These are phyloP conservation scores for Sphenostylis stenocarpa DNA, from an alignment of 306 rosid genomes.

Conservation along the genomic window DNA sequence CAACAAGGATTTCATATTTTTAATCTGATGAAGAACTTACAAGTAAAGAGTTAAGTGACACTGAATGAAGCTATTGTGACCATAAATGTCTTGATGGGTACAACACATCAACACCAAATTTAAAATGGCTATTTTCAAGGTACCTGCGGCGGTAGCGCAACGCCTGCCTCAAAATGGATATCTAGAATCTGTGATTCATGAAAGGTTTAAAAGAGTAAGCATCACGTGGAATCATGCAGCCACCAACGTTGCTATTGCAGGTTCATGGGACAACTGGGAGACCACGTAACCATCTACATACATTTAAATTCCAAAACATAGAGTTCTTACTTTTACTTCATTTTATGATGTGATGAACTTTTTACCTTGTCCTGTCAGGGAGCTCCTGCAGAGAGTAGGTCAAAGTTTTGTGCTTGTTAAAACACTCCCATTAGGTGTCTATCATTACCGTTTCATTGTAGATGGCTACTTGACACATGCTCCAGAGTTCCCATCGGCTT, in stretches of 20 bases:
- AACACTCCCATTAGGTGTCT: conserved; percentile 64
- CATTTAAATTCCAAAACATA: background rate
- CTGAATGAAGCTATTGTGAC: background rate
- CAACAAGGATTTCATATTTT: background rate
- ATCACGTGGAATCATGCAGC: conserved; percentile 80
- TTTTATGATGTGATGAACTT: conserved; percentile 29
- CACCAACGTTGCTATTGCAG: conserved; percentile 56
- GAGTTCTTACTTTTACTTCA: conserved; percentile 3
- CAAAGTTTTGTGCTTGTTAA: conserved; percentile 45
- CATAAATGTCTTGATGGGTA: background rate
- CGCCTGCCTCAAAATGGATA: conserved; percentile 35
- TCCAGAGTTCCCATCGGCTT: conserved; percentile 66
- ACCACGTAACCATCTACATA: conserved; percentile 47
- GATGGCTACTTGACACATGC: conserved; percentile 73
- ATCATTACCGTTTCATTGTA: conserved; percentile 71
- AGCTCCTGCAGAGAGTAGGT: conserved; percentile 51
- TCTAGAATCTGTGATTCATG: conserved; percentile 37
- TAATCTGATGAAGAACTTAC: background rate
- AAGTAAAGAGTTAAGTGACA: conserved; percentile 5
- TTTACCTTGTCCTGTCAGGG: conserved; percentile 53
- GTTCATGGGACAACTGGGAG: conserved; percentile 94
- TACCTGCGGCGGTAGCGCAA: conserved; percentile 33
- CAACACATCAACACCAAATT: conserved; percentile 7
- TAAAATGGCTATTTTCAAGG: conserved; percentile 49
- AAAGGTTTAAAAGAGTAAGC: conserved; percentile 43